Base-by-base conservation (phyloP, 805 yeast species). In the Pichia nakasei region DNA sequence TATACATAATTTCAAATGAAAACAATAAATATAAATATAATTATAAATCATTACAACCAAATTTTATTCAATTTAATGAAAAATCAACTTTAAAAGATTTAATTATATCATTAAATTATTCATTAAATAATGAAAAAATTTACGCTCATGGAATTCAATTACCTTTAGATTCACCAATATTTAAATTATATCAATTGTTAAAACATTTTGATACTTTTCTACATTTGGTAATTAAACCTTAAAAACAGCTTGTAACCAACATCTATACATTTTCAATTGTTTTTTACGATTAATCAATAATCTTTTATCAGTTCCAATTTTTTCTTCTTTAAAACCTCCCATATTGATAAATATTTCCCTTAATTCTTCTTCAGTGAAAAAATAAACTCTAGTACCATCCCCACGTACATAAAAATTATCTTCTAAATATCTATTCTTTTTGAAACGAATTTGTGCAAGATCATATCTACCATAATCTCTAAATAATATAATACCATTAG, bases 391-490 rank as follows among this genome's bases (percentile, higher is more conserved):
- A 0, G 98, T 93, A 39, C 98, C 98, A 60, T 93, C 98, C 33
- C 98, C 98, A 57, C 98, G 77, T 33, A 89, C 87, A 63, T 93
- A 93, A 58, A 93, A 93, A 63, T 93, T 89, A 45, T 91, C 97
- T 43, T 86, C 96, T 44, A 93, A 62, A 22, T 86, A 64, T 54
- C 97, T 75, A 39, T 85, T 83, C 60, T 84, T 85, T 64, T 93
- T 93, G 69, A 91, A 88, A 54, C 98, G 67, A 44, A 93, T 82
- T 60, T 93, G 98, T 0, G 98, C 96, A 63, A 93, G 69, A 64
- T 93, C 98, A 58, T 91, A 93, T 51, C 97, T 75, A 2, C 97
- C 97, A 59, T 93, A 93, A 61, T 93, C 98, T 59, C 98, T 71
- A 62, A 93, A 85, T 37, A 91, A 69, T 31, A 93, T 79, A 50